Evolutionary conservation across 257 asterid genomes (phyloP).

Genomic region (Linderniella brevidens): DNA sequence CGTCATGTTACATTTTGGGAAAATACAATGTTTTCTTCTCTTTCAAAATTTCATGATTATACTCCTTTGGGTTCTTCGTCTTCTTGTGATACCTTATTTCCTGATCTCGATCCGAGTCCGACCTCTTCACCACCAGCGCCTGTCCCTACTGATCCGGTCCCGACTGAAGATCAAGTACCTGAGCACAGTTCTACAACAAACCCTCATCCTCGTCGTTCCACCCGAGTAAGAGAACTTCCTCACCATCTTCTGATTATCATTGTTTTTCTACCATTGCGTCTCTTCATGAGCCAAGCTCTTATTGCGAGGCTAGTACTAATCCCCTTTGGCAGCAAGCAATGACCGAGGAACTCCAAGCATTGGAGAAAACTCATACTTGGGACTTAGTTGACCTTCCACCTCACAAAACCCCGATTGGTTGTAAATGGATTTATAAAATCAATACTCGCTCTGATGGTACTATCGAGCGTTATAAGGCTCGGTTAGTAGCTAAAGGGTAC

Average conservation of each 20-base stretch:
- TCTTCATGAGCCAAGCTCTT: background rate
- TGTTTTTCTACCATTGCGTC: background rate
- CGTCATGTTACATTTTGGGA: background rate
- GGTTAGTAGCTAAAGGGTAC: background rate
- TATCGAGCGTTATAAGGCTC: background rate
- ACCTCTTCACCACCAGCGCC: background rate
- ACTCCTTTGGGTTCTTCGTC: background rate
- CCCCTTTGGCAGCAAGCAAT: background rate
- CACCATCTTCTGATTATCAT: background rate
- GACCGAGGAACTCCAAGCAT: background rate
- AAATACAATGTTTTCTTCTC: background rate
- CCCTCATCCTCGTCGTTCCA: background rate
- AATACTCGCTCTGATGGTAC: background rate
- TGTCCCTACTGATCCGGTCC: background rate
- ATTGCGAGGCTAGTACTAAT: background rate
- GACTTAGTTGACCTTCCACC: background rate
- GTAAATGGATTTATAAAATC: conserved; percentile 1
- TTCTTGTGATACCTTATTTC: background rate
- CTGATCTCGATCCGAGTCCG: background rate
- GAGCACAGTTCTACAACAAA: background rate
- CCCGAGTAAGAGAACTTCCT: background rate
- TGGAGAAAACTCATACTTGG: too few relatives aligned
- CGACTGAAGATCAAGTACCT: background rate
- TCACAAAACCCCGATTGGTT: background rate
- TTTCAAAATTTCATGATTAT: background rate